Evolutionary conservation across 202 grass and related monocot species (phyloP).

Genomic region (Carex sylvatica): DNA sequence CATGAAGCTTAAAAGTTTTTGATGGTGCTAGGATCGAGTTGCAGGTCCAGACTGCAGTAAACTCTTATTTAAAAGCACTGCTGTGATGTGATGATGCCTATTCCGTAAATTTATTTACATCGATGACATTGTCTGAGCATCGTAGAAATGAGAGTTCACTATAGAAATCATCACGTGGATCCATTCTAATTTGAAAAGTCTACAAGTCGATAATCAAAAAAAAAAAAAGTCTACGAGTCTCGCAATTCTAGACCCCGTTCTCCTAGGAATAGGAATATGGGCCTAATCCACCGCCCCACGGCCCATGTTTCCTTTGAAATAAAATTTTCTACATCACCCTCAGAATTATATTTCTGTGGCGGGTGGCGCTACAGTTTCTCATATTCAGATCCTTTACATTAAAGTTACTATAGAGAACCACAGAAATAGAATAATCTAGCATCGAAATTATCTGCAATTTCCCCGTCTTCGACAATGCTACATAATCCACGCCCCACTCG

Average conservation of each 20-base stretch:
- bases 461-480: not conserved
- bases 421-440: not conserved
- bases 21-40: too few species aligned
- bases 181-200: not conserved
- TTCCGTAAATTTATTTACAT: too few species aligned
- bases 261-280: conserved; percentile 4
- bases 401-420: not conserved
- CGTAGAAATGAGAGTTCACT: too few species aligned
- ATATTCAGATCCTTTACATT: not conserved
- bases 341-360: not conserved
- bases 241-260: not conserved
- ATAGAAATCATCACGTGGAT: not conserved
- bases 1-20: too few species aligned
- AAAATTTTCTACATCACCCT: not conserved
- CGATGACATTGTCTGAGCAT: too few species aligned
- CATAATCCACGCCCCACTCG: not conserved
- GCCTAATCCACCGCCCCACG: not conserved
- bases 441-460: not conserved
- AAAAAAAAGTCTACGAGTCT: not conserved
- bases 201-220: too few species aligned
- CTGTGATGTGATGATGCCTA: too few species aligned
- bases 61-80: too few species aligned
- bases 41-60: too few species aligned
- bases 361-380: not conserved
- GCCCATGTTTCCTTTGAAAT: not conserved